A percentile compares a stretch with the other conserved stretches of the same genome.
Evolutionary conservation across 768 basidiomycete species (phyloP).

Genomic region (Amanita exitialis): DNA sequence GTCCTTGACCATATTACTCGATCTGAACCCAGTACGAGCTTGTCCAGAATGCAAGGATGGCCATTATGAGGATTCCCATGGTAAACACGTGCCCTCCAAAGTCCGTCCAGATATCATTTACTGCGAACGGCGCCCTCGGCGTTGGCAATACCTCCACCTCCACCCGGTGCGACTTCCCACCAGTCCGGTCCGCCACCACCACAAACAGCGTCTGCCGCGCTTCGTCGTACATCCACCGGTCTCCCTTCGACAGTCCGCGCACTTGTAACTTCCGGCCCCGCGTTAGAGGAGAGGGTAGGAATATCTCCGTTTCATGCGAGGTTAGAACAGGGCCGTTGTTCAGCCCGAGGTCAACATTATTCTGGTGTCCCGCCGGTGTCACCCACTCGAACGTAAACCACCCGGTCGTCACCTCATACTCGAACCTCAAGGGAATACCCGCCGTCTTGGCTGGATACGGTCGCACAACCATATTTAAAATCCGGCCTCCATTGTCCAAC

Average conservation of each 20-base stretch:
- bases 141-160: conserved; percentile 48
- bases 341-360: background rate
- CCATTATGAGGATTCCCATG: background rate
- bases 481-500: conserved; percentile 75
- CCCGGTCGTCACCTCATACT: conserved; percentile 73
- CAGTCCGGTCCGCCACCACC: conserved; percentile 29
- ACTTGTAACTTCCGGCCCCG: conserved; percentile 49
- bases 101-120: conserved; percentile 66
- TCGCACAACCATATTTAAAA: conserved; percentile 71
- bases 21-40: background rate
- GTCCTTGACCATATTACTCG: background rate
- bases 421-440: conserved; percentile 65
- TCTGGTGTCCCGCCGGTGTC: conserved; percentile 19
- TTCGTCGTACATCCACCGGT: conserved; percentile 51
- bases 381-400: conserved; percentile 58
- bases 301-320: conserved; percentile 76
- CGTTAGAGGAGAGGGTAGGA: conserved; percentile 55
- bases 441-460: conserved; percentile 90
- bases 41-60: background rate
- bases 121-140: conserved; percentile 31
- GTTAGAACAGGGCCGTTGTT: conserved; percentile 19
- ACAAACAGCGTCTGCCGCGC: conserved; percentile 68
- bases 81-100: conserved; percentile 15
- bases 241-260: conserved; percentile 38
- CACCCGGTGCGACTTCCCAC: conserved; percentile 39